Base-by-base conservation (phyloP, 2,329 filamentous ascomycete genomes). In the Bisporella sp. region DNA sequence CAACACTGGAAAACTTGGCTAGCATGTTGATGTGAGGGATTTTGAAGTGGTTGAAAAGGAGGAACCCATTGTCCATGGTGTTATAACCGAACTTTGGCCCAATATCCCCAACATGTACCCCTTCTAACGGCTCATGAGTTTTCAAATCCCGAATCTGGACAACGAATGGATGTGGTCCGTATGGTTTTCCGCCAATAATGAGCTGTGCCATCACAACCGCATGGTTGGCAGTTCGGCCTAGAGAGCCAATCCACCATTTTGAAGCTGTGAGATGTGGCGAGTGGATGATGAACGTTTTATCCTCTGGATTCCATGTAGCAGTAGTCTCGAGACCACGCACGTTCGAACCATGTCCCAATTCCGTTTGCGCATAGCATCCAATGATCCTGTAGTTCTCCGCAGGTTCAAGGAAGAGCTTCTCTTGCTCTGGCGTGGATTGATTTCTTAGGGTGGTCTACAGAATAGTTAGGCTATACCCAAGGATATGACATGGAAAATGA, bases 201-300 rank as follows among this genome's bases (percentile, higher is more conserved):
- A 91, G 73, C 68, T 90, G 86, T 0, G 87, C 87, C 76, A 91
- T 89, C 4, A 91, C 85, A 2, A 88, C 81, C 1, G 87, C 87
- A 62, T 89, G 77, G 64, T 88, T 91, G 42, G 87, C 87, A 3
- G 83, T 84, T 59, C 84, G 77, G 47, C 87, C 87, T 4, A 91
- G 74, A 8, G 85, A 87, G 1, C 87, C 87, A 59, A 89, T 89
- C 87, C 87, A 91, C 86, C 86, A 92, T 64, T 92, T 92, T 33
- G 84, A 85, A 0, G 86, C 79, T 1, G 87, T 90, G 50, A 90
- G 73, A 54, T 81, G 74, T 7, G 87, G 87, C 0, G 84, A 88
- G 67, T 90, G 81, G 35, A 91, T 74, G 11, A 74, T 83, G 61
- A 91, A 90, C 3, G 82, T 87, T 73, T 87, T 85, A 67, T 88